These are phyloP conservation scores for Saccharomyces mikatae DNA, from an alignment of 805 yeast genomes.

Conservation along the genomic window DNA sequence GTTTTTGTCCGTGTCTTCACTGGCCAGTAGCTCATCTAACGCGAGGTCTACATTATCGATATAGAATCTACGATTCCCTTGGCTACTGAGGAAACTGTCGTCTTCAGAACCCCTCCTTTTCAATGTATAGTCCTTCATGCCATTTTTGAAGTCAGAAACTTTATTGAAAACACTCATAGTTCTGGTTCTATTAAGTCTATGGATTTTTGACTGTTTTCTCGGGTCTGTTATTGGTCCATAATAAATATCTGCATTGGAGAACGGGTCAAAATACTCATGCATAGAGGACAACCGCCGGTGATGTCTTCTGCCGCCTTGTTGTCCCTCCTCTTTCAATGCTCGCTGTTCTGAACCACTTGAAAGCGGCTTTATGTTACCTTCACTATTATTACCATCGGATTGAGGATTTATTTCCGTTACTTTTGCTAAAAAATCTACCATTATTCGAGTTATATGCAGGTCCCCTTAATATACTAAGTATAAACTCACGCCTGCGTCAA, in stretches of 20 bases:
- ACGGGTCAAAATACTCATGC: conserved; percentile 52
- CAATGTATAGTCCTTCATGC: not conserved
- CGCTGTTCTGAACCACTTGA: not conserved
- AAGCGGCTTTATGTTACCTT: not conserved
- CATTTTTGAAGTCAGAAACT: conserved; percentile 19
- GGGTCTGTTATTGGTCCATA: conserved; percentile 61
- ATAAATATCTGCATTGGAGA: conserved; percentile 56
- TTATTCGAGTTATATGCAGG: not conserved
- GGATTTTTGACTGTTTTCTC: conserved; percentile 17
- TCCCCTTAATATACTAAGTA: not conserved
- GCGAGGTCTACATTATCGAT: conserved; percentile 71
- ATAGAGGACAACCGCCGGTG: conserved; percentile 35
- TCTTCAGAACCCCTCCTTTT: conserved; percentile 49
- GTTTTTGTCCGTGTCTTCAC: conserved; percentile 80
- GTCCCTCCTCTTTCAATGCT: not conserved
- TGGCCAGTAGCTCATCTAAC: conserved; percentile 53
- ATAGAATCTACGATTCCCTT: conserved; percentile 43
- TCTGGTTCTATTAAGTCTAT: conserved; percentile 42
- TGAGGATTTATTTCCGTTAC: not conserved
- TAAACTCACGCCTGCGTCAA: not conserved
- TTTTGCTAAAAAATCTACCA: not conserved
- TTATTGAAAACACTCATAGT: conserved; percentile 44
- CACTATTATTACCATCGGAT: not conserved
- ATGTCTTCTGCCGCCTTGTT: not conserved
- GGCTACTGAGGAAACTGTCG: conserved; percentile 33